phyloP scores from a whole-genome alignment of 257 asterid species.

The Solanum arcanum region DNA sequence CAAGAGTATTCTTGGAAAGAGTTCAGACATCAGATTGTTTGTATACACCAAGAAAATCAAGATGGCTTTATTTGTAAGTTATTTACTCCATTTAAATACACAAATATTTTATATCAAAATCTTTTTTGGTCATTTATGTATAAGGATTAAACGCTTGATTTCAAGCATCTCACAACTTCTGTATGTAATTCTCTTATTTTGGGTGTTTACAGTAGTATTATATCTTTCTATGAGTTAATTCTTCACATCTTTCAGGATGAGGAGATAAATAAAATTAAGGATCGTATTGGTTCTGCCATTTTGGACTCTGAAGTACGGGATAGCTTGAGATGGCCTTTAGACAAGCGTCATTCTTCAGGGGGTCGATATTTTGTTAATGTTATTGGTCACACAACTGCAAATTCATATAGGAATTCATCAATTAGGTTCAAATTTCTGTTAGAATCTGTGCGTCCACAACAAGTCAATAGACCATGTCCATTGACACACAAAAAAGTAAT shows the following conservation, averaged over 20 bases:
- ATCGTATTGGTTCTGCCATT: slow-evolving; percentile 25
- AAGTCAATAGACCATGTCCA: too few species aligned
- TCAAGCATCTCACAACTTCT: too few species aligned
- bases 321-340: slow-evolving; percentile 37
- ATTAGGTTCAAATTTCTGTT: slow-evolving; percentile 21
- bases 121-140: too few species aligned
- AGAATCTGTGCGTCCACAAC: too few species aligned
- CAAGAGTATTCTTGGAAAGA: slow-evolving; percentile 31
- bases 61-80: slow-evolving; percentile 22
- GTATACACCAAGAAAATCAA: slow-evolving; percentile 20
- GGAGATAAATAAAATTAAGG: slow-evolving; percentile 15
- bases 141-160: too few species aligned
- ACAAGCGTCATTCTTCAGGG: slow-evolving; percentile 20
- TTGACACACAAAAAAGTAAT: too few species aligned
- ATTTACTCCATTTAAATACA: not conserved
- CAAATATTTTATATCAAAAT: too few species aligned
- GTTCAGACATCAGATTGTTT: slow-evolving; percentile 41
- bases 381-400: slow-evolving; percentile 31
- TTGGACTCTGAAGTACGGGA: slow-evolving; percentile 33
- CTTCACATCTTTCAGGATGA: slow-evolving; percentile 21
- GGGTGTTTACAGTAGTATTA: not conserved
- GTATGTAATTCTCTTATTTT: too few species aligned
- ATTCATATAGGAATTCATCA: slow-evolving; percentile 19
- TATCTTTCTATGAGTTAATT: too few species aligned
- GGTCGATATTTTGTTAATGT: slow-evolving; percentile 21